These are phyloP conservation scores for Angomonas deanei DNA, from an alignment of 208 protist genomes.

Conservation along the genomic window DNA sequence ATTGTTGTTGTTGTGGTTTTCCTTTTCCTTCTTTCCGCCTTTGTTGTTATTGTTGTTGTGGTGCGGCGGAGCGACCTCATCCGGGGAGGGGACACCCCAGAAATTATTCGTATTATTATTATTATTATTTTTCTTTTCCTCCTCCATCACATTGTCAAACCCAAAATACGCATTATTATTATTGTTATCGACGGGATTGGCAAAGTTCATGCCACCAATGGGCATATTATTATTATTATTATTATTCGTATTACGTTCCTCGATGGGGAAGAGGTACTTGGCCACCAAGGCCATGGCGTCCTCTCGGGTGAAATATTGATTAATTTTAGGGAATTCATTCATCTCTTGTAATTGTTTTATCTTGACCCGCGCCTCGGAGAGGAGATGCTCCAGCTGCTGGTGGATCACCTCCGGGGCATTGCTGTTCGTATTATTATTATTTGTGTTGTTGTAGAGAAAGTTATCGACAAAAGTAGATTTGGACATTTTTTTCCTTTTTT, in stretches of 20 bases:
- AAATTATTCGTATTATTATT: no score
- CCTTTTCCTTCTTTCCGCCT: no score
- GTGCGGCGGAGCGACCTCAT: no score
- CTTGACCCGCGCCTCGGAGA: constrained; percentile 33
- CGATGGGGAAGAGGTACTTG: not conserved
- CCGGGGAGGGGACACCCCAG: no score
- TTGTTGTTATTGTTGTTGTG: no score
- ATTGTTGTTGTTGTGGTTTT: constrained; percentile 13
- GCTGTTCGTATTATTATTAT: constrained; percentile 1
- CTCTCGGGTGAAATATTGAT: constrained; percentile 18
- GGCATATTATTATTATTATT: not conserved
- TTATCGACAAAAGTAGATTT: not conserved
- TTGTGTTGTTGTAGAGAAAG: not conserved
- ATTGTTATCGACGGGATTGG: constrained; percentile 10
- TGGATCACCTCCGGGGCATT: constrained; percentile 10
- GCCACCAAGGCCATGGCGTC: constrained; percentile 9
- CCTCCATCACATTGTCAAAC: no score
- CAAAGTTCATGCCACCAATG: not conserved
- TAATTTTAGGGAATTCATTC: constrained; percentile 25
- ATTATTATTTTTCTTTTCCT: no score
- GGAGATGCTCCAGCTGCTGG: constrained; percentile 31
- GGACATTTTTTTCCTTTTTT: constrained; percentile 1
- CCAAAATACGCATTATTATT: no score
- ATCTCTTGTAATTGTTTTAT: constrained; percentile 40
- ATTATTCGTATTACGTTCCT: not conserved